Base-by-base conservation (phyloP, 352 stramenopile genomes). In the Phytophthora macrochlamydospora region DNA sequence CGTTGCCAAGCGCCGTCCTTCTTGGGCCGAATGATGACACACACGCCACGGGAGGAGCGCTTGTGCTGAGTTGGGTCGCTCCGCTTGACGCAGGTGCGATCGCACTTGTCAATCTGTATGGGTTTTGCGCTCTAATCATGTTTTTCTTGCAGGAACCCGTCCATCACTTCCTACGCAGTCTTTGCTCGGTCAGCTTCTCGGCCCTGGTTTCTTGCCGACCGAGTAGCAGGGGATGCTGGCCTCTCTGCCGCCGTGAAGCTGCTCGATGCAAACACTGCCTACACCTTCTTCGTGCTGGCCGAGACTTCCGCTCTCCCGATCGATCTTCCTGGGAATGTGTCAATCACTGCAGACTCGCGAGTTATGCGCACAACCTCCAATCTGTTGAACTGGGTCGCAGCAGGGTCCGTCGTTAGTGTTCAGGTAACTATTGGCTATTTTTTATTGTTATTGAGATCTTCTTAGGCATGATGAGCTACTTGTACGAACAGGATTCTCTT, bases 201-300 rank as follows among this genome's bases (percentile, higher is more conserved):
- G 2, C 33, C 72, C 0, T 91, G 79, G 48, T 73, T 61, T 24
- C n/a, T 85, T 2, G 49, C 65, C 1, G 31, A 65, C 2, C 58
- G 55, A n/a, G 59, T 59, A 2, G 14, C 62, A 4, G 40, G 65
- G 1, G 40, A 56, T n/a, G 31, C 51, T 8, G 45, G 45, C 5
- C 58, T 62, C 3, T 77, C 56, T 7, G 54, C 53, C 2, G 18
- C 49, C 0, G 71, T 83, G 30, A 58, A 72, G 7, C 32, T 35
- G 1, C 58, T 93, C 5, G 71, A 76, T 11, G 84, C 80, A 1
- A 69, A 59, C 0, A 75, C 62, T 28, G 69, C 56, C 28, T 91
- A 93, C 60, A 53, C 81, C 28, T 77, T 89, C 12, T 79, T 87
- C 13, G 81, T 89, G 2, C 30, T 93, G 2, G 75, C 80, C 0